Evolutionary conservation across 441 rosid genomes (phyloP).

Genomic region (Eutrema salsugineum): DNA sequence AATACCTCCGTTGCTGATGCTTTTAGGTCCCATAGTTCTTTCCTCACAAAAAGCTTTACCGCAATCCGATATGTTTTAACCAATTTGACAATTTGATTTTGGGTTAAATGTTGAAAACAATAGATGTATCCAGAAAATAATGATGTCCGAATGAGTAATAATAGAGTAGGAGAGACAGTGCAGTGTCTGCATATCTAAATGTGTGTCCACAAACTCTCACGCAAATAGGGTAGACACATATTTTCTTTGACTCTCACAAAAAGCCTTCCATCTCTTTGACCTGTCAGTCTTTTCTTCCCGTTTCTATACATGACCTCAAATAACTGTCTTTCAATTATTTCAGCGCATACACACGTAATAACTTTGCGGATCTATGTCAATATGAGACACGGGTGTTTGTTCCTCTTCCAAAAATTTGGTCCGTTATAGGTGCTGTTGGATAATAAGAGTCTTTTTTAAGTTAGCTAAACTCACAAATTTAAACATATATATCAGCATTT

Average conservation of each 20-base stretch:
- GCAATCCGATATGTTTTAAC: no score
- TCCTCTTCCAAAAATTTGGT: neutral
- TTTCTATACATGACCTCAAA: no score
- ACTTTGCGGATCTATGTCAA: neutral
- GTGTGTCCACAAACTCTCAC: constrained; percentile 23
- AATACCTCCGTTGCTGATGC: no score
- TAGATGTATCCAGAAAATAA: neutral
- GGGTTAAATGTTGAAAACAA: no score
- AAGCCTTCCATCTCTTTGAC: constrained; percentile 17
- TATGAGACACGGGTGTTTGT: constrained; percentile 6
- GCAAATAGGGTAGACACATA: constrained; percentile 1
- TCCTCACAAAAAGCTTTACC: no score
- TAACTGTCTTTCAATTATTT: no score
- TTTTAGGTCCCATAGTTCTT: no score
- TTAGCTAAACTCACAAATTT: neutral
- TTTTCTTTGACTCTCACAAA: neutral
- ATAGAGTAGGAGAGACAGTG: constrained; percentile 24
- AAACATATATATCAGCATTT: neutral
- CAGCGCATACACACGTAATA: constrained; percentile 5
- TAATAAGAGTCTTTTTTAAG: neutral
- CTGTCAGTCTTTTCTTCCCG: constrained; percentile 3
- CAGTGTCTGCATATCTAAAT: neutral
- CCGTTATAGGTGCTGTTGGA: neutral
- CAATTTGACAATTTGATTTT: no score
- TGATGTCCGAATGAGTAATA: neutral